Conservation (phyloP, 2,329 filamentous ascomycete species). For the Fusarium circinatum region DNA sequence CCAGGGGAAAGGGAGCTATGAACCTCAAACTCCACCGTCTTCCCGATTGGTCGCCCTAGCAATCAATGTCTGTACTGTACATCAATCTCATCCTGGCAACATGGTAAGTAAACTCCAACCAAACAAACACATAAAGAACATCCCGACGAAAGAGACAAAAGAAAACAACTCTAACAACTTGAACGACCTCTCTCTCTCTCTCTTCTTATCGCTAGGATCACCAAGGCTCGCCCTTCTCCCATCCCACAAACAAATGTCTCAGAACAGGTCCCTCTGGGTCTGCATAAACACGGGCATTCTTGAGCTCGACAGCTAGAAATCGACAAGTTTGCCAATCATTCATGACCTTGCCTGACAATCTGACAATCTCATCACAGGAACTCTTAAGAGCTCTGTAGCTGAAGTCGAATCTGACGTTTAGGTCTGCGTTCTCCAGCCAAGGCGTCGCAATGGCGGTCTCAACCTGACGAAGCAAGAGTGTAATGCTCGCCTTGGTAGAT, state of each 20-base stretch:
- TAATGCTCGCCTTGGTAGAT: conserved; percentile 20
- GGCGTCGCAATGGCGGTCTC: conserved; percentile 9
- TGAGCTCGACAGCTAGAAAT: conserved; percentile 28
- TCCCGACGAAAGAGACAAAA: not conserved
- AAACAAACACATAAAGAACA: not conserved
- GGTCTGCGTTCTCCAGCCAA: conserved; percentile 13
- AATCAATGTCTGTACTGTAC: not conserved
- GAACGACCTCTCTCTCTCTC: too few species aligned
- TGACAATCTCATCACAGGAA: conserved; percentile 13
- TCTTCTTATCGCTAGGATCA: not conserved
- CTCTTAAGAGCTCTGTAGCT: not conserved
- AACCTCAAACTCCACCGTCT: conserved; percentile 13
- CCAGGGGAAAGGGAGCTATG: conserved; percentile 13
- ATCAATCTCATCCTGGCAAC: not conserved
- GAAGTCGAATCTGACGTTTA: conserved; percentile 14
- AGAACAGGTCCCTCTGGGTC: conserved; percentile 24
- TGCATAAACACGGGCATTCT: conserved; percentile 21
- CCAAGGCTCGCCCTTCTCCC: not conserved
- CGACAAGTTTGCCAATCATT: conserved; percentile 28
- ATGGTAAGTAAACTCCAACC: not conserved
- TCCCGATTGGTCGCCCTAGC: conserved; percentile 39
- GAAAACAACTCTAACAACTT: not conserved
- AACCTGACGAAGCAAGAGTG: conserved; percentile 14
- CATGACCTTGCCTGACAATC: conserved; percentile 17
- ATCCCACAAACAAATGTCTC: conserved; percentile 23